Evolutionary conservation across 345 rosid species (phyloP).

Genomic region (Linum tenue): DNA sequence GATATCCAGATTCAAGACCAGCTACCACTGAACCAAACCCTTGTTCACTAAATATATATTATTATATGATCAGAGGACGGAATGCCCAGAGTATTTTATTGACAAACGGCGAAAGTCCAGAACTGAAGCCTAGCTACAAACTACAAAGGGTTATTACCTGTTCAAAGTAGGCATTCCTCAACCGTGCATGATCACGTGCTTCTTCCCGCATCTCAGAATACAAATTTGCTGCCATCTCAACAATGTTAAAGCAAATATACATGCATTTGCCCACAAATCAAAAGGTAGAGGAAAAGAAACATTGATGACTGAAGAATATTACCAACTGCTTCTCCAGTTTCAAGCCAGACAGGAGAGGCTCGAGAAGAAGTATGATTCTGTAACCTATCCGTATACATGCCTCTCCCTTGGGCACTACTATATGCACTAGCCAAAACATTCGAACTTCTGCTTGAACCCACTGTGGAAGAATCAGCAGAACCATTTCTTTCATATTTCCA

Average conservation of each 20-base stretch:
- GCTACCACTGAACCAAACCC: too few relatives aligned
- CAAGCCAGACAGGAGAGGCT: slow-evolving; percentile 85
- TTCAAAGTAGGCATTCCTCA: slow-evolving; percentile 80
- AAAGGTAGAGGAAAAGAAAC: slow-evolving; percentile 22
- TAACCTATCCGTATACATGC: slow-evolving; percentile 48
- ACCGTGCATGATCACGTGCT: slow-evolving; percentile 84
- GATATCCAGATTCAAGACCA: too few relatives aligned
- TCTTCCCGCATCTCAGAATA: slow-evolving; percentile 85
- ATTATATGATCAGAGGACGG: too few relatives aligned
- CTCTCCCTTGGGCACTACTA: slow-evolving; percentile 56
- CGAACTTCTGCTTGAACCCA: slow-evolving; percentile 78
- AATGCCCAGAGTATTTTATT: background rate
- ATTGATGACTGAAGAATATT: slow-evolving; percentile 33
- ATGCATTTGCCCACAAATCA: slow-evolving; percentile 21
- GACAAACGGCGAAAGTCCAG: background rate
- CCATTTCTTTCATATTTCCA: slow-evolving; percentile 84
- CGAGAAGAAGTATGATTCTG: slow-evolving; percentile 60
- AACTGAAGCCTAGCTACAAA: background rate
- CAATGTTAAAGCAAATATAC: slow-evolving; percentile 34
- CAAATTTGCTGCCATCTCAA: slow-evolving; percentile 68
- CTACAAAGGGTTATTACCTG: slow-evolving; percentile 44
- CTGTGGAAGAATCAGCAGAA: slow-evolving; percentile 46
- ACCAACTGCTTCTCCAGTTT: slow-evolving; percentile 99
- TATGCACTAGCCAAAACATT: slow-evolving; percentile 43
- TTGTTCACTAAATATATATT: too few relatives aligned